Evolutionary conservation across 2,329 filamentous ascomycete genomes (phyloP).

Genomic region (Apiospora saccharicola): DNA sequence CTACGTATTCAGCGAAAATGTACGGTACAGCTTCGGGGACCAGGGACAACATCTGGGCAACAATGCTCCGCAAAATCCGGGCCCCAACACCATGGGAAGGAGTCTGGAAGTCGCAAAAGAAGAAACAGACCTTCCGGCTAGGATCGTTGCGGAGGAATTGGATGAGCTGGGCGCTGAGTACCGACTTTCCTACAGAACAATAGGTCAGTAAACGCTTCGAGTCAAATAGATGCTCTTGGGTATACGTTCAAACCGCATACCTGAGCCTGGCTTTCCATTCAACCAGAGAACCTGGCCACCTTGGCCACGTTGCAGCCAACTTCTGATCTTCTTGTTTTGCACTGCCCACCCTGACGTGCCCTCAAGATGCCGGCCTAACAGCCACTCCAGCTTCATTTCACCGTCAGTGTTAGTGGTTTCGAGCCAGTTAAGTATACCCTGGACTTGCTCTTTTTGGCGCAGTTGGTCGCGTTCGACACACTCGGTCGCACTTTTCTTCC

Average conservation of each 20-base stretch:
- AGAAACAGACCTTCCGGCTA: background rate
- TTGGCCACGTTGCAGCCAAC: background rate
- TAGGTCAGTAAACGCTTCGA: background rate
- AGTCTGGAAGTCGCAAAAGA: background rate
- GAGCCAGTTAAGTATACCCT: background rate
- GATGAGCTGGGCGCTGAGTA: background rate
- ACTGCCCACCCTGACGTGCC: background rate
- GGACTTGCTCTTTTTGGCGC: background rate
- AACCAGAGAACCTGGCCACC: background rate
- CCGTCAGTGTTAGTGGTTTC: background rate
- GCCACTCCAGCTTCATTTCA: background rate
- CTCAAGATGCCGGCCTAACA: background rate
- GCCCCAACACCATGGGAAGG: background rate
- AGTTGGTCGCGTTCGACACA: background rate
- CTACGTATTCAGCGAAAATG: background rate
- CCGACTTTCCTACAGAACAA: background rate
- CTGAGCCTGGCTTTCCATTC: background rate
- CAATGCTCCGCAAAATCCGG: background rate
- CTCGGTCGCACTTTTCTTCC: background rate
- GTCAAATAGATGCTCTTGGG: too few relatives aligned
- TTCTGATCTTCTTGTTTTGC: background rate
- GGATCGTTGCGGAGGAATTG: background rate
- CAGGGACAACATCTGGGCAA: background rate
- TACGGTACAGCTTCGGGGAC: background rate
- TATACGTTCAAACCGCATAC: too few relatives aligned